Base-by-base conservation (phyloP, 1,284 basidiomycete species). In the Boletus smithii region DNA sequence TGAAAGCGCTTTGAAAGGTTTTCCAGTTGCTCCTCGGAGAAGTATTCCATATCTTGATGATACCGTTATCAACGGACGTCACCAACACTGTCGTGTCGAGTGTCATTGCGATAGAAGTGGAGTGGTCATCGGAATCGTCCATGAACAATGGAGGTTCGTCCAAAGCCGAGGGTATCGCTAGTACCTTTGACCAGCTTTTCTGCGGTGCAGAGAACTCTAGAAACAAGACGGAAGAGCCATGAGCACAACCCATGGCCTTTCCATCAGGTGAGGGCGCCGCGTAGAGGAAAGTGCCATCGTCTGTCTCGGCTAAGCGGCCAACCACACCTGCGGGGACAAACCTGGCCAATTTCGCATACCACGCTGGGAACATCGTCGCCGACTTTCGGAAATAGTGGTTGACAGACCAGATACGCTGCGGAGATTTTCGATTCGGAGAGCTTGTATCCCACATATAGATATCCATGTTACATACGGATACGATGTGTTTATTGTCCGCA, bases 321-420 rank as follows among this genome's bases (percentile, higher is more conserved):
- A 56, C 9, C 13, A 53, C 8, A 9, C 4, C 8, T 17, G 34
- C 18, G 14, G 55, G 53, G 13, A 55, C 24, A 2, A 58, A 23
- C 24, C 7, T 42, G 23, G 14, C 48, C 4, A 58, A 4, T 39
- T 56, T 59, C 18, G 44, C 50, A 34, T 58, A 56, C 57, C 59
- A 59, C 8, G 48, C 49, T 10, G 57, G 59, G 29, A 54, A 39
- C 20, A 46, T 22, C 8, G 44, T 45, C 7, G 49, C 32, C 7
- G 20, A 2, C 23, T 58, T 58, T 24, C 36, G 35, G 36, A 30
- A 38, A 20, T 37, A 60, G 23, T 42, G 44, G 31, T 49, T 47
- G 29, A 46, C 37, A 6, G 58, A 55, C 56, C 57, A 60, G 39
- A 60, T 32, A 26, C 41, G 48, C 7, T 48, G 49, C 6, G 45